These are phyloP conservation scores for Paecilomyces variotii DNA, from an alignment of 2,329 filamentous ascomycete species.

Conservation along the genomic window DNA sequence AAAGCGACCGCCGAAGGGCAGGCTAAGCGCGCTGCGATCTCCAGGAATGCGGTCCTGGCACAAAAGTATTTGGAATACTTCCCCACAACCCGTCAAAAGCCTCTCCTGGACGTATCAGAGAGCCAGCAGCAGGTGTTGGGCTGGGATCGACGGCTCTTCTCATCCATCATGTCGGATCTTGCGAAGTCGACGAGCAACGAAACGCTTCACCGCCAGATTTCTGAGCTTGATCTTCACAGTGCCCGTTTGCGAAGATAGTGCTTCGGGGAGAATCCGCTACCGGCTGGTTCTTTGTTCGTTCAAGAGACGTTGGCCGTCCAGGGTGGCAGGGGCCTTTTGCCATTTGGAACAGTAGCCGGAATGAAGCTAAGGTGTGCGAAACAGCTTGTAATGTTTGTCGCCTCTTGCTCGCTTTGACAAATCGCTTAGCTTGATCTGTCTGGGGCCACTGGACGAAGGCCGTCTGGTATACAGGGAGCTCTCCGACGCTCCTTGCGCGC, in stretches of 20 bases:
- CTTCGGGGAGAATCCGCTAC: not conserved
- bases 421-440: not conserved
- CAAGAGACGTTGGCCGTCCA: not conserved
- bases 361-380: not conserved
- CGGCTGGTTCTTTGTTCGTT: not conserved
- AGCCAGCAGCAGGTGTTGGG: not conserved
- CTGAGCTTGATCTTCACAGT: not conserved
- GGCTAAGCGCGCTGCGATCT: not conserved
- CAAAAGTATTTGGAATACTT: not conserved
- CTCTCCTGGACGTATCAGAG: not conserved
- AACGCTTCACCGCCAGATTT: not conserved
- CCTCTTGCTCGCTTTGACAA: not conserved
- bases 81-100: not conserved
- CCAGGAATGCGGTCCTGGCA: not conserved
- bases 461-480: not conserved
- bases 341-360: not conserved
- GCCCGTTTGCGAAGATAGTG: not conserved
- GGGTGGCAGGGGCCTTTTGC: not conserved
- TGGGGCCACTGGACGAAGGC: not conserved
- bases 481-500: not conserved
- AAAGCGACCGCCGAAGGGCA: not conserved
- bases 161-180: not conserved
- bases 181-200: not conserved
- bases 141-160: not conserved
- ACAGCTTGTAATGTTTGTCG: not conserved